Percentiles rank a stretch among this genome's conserved stretches.
These are phyloP conservation scores for Herpetomonas tarakana DNA, from an alignment of 208 protist genomes.

Conservation along the genomic window DNA sequence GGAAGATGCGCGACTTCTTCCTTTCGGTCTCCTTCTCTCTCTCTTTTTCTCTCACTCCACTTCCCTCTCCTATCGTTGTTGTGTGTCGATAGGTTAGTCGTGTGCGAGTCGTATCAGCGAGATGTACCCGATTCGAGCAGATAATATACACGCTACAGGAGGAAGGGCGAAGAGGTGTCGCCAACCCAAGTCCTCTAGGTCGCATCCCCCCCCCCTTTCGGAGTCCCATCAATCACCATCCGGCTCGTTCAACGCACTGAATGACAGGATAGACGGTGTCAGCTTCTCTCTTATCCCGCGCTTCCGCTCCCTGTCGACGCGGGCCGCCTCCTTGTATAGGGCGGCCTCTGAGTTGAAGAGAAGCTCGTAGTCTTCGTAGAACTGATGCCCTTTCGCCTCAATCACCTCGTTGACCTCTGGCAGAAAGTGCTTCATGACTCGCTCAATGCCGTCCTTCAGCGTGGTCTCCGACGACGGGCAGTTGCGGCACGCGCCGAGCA, in stretches of 20 bases:
- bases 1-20: too few species aligned
- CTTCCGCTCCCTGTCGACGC: slow-evolving; percentile 54
- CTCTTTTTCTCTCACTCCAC: neutral
- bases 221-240: slow-evolving; percentile 54
- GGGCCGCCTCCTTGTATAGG: slow-evolving; percentile 66
- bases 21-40: neutral
- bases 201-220: too few species aligned
- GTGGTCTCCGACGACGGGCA: slow-evolving; percentile 90
- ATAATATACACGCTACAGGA: too few species aligned
- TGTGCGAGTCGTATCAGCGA: too few species aligned
- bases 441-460: slow-evolving; percentile 89
- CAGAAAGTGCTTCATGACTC: slow-evolving; percentile 91
- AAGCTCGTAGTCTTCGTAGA: slow-evolving; percentile 82
- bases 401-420: slow-evolving; percentile 86
- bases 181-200: too few species aligned
- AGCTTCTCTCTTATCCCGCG: slow-evolving; percentile 35
- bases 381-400: slow-evolving; percentile 66
- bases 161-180: too few species aligned
- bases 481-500: slow-evolving; percentile 89
- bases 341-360: slow-evolving; percentile 79
- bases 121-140: too few species aligned
- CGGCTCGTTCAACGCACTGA: slow-evolving; percentile 75
- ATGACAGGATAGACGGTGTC: slow-evolving; percentile 64
- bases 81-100: too few species aligned
- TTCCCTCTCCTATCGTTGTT: neutral